Evolutionary conservation across 139 green algal species (phyloP).

Genomic region (Chlorella sp.): DNA sequence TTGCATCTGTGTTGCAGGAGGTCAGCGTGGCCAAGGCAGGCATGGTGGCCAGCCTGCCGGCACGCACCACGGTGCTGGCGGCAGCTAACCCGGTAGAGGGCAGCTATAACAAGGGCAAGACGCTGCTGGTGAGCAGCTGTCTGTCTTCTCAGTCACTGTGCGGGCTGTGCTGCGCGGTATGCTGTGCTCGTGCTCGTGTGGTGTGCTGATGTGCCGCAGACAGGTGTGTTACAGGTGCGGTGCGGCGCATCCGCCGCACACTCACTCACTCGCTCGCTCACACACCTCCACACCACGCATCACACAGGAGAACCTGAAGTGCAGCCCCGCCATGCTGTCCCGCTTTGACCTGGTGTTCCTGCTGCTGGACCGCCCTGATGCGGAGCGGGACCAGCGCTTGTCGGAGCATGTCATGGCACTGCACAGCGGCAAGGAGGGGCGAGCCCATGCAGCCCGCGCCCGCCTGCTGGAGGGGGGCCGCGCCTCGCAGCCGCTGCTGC

Average conservation of each 20-base stretch:
- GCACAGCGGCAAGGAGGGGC: constrained; percentile 63
- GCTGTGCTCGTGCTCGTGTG: too few species aligned
- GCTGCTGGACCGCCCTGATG: constrained; percentile 89
- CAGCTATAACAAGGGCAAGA: constrained; percentile 84
- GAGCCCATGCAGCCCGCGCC: not conserved
- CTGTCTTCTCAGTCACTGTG: not conserved
- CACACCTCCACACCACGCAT: too few species aligned
- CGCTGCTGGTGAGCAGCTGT: constrained; percentile 30
- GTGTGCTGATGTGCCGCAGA: too few species aligned
- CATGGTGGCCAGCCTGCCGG: constrained; percentile 86
- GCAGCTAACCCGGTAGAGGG: constrained; percentile 86
- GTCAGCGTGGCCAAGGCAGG: constrained; percentile 93
- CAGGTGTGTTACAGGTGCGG: too few species aligned
- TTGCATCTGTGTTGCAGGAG: too few species aligned
- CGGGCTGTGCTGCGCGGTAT: too few species aligned
- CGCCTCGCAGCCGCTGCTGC: constrained; percentile 13
- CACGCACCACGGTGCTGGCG: constrained; percentile 91
- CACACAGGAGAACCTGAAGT: constrained; percentile 87
- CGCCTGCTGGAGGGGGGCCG: constrained; percentile 22
- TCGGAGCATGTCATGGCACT: constrained; percentile 92
- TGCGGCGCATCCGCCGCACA: too few species aligned
- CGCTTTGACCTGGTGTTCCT: constrained; percentile 98
- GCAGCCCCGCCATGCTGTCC: constrained; percentile 78
- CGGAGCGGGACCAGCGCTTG: constrained; percentile 77
- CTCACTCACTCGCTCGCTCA: too few species aligned